Conservation (phyloP, 2,329 filamentous ascomycete genomes). For the Fusarium austroafricanum region DNA sequence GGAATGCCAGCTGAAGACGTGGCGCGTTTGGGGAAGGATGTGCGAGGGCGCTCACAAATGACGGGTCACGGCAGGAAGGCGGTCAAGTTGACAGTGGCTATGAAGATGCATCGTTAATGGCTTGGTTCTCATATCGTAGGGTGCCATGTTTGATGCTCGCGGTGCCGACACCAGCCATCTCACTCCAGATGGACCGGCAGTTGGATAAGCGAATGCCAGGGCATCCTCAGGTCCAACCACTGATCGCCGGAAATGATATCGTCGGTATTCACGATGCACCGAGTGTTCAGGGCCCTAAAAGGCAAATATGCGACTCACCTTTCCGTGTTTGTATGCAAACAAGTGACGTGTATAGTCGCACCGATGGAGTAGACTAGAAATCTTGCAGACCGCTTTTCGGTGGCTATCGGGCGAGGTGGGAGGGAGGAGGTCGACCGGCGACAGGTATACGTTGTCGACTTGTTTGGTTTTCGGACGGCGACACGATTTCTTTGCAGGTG, state of each 20-base stretch:
- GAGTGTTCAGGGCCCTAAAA: conserved; percentile 10
- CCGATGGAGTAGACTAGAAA: conserved; percentile 17
- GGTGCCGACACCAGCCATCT: conserved; percentile 4
- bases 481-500: conserved; percentile 20
- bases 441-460: conserved; percentile 36
- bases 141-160: conserved; percentile 11
- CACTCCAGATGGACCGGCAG: conserved; percentile 13
- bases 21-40: conserved; percentile 37
- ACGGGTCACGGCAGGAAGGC: conserved; percentile 43
- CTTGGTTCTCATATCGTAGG: background rate
- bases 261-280: conserved; percentile 25
- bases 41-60: conserved; percentile 39
- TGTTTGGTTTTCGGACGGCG: conserved; percentile 2
- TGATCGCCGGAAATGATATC: conserved; percentile 5
- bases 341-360: conserved; percentile 41
- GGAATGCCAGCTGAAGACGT: conserved; percentile 33
- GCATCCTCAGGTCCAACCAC: conserved; percentile 13
- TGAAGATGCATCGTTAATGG: conserved; percentile 35
- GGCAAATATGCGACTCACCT: conserved; percentile 39
- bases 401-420: conserved; percentile 14
- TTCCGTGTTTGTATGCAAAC: conserved; percentile 37
- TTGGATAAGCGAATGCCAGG: conserved; percentile 16
- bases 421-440: conserved; percentile 44
- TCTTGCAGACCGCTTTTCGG: conserved; percentile 34
- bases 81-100: conserved; percentile 42